phyloP scores from a whole-genome alignment of 2,329 filamentous ascomycete genomes.

The Pseudopyricularia javanii region DNA sequence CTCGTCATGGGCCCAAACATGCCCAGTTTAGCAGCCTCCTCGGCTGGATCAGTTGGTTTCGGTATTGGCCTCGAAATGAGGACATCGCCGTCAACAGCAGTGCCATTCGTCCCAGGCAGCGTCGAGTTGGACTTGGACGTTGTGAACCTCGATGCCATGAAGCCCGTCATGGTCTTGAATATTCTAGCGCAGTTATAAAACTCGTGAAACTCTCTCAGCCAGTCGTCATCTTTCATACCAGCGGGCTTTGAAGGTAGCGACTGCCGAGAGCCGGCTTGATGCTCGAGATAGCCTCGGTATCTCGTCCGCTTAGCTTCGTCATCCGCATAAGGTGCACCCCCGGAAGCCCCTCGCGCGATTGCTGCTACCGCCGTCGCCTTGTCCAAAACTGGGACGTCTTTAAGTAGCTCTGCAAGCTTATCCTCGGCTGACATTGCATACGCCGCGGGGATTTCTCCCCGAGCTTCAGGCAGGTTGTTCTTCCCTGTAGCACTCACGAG shows the following conservation, averaged over 20 bases:
- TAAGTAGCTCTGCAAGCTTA: slow-evolving; percentile 42
- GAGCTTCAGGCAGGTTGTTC: slow-evolving; percentile 61
- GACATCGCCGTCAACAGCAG: slow-evolving; percentile 9
- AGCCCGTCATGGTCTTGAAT: slow-evolving; percentile 82
- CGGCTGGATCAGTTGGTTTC: slow-evolving; percentile 63
- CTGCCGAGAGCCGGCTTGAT: slow-evolving; percentile 51
- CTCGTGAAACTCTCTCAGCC: slow-evolving; percentile 65
- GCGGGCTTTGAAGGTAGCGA: slow-evolving; percentile 37
- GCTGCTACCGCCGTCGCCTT: slow-evolving; percentile 57
- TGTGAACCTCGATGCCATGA: slow-evolving; percentile 91
- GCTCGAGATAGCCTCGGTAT: slow-evolving; percentile 72
- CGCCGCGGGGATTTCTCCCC: slow-evolving; percentile 59
- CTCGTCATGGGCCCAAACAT: slow-evolving; percentile 92
- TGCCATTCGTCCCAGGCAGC: background rate
- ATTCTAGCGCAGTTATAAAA: slow-evolving; percentile 56
- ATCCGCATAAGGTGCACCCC: slow-evolving; percentile 72
- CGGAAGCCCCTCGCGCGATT: slow-evolving; percentile 49
- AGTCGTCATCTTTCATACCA: slow-evolving; percentile 52
- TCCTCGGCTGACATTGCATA: slow-evolving; percentile 53
- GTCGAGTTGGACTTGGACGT: slow-evolving; percentile 40
- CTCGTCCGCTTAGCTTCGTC: slow-evolving; percentile 67
- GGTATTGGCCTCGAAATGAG: slow-evolving; percentile 33
- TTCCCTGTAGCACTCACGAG: slow-evolving; percentile 68
- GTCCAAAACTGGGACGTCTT: slow-evolving; percentile 51
- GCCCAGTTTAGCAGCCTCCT: slow-evolving; percentile 74